Evolutionary conservation across 192 early-diverging fungal genomes (phyloP).

Genomic region (Coemansia sp.): DNA sequence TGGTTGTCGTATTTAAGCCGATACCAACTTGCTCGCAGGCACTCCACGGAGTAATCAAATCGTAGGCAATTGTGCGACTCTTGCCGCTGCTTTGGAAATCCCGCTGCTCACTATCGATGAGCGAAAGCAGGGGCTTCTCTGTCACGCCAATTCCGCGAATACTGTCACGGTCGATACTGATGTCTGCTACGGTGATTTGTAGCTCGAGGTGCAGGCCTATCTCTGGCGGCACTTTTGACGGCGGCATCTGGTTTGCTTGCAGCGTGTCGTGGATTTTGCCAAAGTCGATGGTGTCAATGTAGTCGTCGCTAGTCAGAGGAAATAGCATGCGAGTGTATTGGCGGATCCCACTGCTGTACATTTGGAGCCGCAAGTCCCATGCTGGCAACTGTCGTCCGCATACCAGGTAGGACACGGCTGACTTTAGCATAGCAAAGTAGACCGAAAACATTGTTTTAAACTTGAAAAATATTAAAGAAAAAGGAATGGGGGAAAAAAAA

Average conservation of each 20-base stretch:
- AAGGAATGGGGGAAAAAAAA: neutral
- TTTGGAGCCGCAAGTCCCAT: conserved; percentile 28
- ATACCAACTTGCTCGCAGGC: neutral
- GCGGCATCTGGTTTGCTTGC: conserved; percentile 2
- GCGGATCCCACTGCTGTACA: conserved; percentile 16
- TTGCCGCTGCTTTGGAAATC: neutral
- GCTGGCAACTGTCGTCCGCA: conserved; percentile 17
- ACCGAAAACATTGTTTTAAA: neutral
- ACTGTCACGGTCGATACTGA: neutral
- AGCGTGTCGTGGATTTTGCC: neutral
- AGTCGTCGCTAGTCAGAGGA: conserved; percentile 11
- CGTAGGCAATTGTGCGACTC: conserved; percentile 8
- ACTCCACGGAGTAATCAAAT: conserved; percentile 14
- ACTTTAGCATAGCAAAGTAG: conserved; percentile 11
- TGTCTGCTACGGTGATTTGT: neutral
- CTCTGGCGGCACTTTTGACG: neutral
- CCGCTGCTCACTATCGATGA: neutral
- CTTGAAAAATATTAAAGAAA: neutral
- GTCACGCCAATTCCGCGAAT: conserved; percentile 18
- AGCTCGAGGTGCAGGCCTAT: neutral
- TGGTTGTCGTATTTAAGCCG: neutral
- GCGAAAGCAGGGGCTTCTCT: conserved; percentile 5
- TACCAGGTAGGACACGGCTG: conserved; percentile 5
- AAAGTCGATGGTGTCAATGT: conserved; percentile 13
- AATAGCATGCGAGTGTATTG: conserved; percentile 3